Conservation (phyloP, 208 protist genomes). For the Porcisia hertigi region DNA sequence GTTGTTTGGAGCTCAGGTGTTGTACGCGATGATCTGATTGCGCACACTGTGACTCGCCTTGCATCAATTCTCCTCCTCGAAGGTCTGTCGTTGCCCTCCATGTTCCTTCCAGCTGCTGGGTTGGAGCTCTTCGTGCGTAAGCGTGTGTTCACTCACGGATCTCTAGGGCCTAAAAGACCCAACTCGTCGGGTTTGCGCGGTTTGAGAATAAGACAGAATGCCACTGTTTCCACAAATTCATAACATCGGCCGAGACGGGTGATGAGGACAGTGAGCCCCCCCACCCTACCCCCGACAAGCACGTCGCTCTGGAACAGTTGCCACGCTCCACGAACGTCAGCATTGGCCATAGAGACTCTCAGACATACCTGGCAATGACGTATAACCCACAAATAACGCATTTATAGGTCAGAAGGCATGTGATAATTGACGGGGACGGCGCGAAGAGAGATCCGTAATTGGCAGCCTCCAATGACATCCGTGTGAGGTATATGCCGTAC, state of each 20-base stretch:
- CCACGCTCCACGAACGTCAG: not conserved
- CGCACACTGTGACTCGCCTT: not conserved
- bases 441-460: not conserved
- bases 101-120: not conserved
- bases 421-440: not conserved
- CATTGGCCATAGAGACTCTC: not conserved
- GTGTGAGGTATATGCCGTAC: not conserved
- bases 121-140: not conserved
- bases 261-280: not conserved
- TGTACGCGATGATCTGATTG: not conserved
- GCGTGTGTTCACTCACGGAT: not conserved
- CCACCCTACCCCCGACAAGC: not conserved
- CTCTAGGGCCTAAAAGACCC: not conserved
- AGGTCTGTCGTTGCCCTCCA: not conserved
- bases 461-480: not conserved
- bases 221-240: not conserved
- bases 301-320: not conserved
- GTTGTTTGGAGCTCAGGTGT: not conserved
- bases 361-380: not conserved
- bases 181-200: not conserved
- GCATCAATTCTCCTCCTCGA: not conserved
- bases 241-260: not conserved
- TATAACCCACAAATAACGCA: not conserved
- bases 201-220: not conserved
- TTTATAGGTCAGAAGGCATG: not conserved